Evolutionary conservation across 1,284 basidiomycete genomes (phyloP).

Genomic region (Hypsizygus ulmarius): DNA sequence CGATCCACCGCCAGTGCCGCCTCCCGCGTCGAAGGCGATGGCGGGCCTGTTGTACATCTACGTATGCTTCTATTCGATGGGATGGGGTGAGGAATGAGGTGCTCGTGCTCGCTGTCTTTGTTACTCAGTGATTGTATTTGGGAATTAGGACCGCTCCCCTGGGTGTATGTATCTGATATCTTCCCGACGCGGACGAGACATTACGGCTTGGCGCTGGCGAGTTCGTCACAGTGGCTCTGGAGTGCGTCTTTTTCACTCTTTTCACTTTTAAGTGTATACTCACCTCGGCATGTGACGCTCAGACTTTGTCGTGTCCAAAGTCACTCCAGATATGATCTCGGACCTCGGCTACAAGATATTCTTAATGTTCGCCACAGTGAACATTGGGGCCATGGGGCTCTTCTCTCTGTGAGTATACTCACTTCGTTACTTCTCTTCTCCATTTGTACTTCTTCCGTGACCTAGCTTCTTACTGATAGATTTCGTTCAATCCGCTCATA

Average conservation of each 20-base stretch:
- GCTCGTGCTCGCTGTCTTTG: background rate
- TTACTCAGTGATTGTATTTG: background rate
- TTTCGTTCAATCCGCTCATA: constrained; percentile 20
- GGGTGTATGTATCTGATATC: constrained; percentile 79
- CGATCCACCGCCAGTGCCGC: constrained; percentile 28
- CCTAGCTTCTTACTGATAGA: background rate
- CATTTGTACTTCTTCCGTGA: background rate
- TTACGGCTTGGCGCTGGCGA: constrained; percentile 71
- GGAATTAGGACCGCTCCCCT: constrained; percentile 46
- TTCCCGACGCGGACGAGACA: constrained; percentile 81
- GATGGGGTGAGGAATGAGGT: constrained; percentile 39
- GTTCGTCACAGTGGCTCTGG: constrained; percentile 77
- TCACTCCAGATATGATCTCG: constrained; percentile 64
- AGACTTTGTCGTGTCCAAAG: constrained; percentile 76
- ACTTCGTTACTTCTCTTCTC: background rate
- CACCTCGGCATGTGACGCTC: background rate
- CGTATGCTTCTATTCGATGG: constrained; percentile 75
- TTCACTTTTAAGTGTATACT: background rate
- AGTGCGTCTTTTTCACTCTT: constrained; percentile 36
- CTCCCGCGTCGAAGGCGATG: constrained; percentile 63
- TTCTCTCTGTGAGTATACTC: constrained; percentile 40
- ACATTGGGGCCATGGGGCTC: constrained; percentile 48
- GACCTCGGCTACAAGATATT: constrained; percentile 66
- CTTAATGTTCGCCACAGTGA: constrained; percentile 67
- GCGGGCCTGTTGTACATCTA: constrained; percentile 76